A percentile compares a stretch with the other conserved stretches of the same genome.
These are phyloP conservation scores for Alloteropsis semialata DNA, from an alignment of 176 grass and related monocot species.

Conservation along the genomic window DNA sequence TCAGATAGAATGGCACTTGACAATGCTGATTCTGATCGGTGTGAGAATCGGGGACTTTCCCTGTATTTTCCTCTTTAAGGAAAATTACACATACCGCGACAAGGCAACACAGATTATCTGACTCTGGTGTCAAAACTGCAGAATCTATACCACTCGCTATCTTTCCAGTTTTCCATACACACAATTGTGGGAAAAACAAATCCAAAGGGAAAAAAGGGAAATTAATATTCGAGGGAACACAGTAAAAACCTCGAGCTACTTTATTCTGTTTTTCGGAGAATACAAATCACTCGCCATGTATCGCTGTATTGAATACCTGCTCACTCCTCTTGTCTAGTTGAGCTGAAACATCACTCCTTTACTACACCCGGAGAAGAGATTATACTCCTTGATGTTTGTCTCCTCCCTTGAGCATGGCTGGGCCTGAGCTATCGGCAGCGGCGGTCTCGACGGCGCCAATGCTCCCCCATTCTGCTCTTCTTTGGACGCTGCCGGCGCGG, in stretches of 20 bases:
- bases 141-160: conserved; percentile 59
- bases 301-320: conserved; percentile 23
- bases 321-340: conserved; percentile 36
- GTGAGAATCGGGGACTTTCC: too few relatives aligned
- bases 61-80: too few relatives aligned
- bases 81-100: too few relatives aligned
- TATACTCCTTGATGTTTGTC: conserved; percentile 71
- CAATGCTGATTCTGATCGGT: too few relatives aligned
- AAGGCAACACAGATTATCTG: too few relatives aligned
- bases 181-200: conserved; percentile 24
- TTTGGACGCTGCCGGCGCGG: conserved; percentile 18
- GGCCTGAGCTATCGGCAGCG: not conserved
- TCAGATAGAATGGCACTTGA: too few relatives aligned
- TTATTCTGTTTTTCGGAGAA: conserved; percentile 41
- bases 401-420: conserved; percentile 62
- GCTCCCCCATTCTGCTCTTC: conserved; percentile 34
- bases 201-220: conserved; percentile 21
- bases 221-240: conserved; percentile 47
- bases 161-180: conserved; percentile 55
- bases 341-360: conserved; percentile 48
- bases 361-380: conserved; percentile 70
- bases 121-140: conserved; percentile 24
- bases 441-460: not conserved
- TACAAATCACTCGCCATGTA: conserved; percentile 46
- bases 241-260: conserved; percentile 39